Base-by-base conservation (phyloP, 1,284 basidiomycete species). In the Cryptococcus sp. region DNA sequence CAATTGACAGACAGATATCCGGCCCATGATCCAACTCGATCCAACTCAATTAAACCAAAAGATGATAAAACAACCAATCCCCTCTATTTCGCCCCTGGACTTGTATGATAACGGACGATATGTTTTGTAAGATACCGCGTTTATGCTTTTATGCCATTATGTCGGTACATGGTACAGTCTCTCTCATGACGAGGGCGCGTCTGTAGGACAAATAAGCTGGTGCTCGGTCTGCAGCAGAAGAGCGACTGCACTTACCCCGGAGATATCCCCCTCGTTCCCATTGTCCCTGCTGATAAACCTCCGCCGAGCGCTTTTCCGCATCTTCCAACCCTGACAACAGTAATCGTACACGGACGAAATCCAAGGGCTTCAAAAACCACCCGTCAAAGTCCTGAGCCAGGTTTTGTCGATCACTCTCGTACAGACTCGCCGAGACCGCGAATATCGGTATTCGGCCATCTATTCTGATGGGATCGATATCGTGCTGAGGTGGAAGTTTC, bases 331-430 rank as follows among this genome's bases (percentile, higher is more conserved):
- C 88, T 13, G 78, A 76, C 38, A 91, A 73, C 25, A 91, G 81
- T 2, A 75, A 69, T n/a, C 82, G 77, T 5, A 91, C 81, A 15
- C 90, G 82, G 61, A 83, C 84, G 77, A 91, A 91, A 71, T 91
- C 73, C 61, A 92, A 87, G 0, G 90, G 91, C 76, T 92, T 92
- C 59, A 91, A 78, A n/a, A 92, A 84, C 89, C 89, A 92, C 10
- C 90, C 90, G 70, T 92, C 90, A 77, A 92, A 85, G 47, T 90
- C 85, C 22, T 81, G 76, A 5, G 80, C 77, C 60, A 92, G 81
- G 59, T 87, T 83, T 0, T 82, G 77, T 3, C 85, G 81, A 72
- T 90, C 86, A 25, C 80, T 77, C 65, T 90, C 88, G 40, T 81
- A 78, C 23, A 92, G 78, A 4, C 89, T 90, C 0, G 90, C 90